Base-by-base conservation (phyloP, 768 basidiomycete genomes). In the Clathrus columnatus region DNA sequence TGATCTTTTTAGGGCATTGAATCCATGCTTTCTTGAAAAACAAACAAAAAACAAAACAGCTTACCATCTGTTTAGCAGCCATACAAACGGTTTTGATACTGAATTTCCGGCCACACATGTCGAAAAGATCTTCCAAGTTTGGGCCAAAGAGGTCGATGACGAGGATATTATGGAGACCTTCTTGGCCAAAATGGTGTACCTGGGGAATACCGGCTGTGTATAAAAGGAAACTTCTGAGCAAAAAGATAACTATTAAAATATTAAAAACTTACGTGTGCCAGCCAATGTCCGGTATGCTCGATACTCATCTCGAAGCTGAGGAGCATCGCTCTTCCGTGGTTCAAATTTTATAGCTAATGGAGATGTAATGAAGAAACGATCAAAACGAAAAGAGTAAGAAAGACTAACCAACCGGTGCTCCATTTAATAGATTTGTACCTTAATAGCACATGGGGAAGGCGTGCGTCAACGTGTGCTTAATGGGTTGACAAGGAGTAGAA, bases 31-130 rank as follows among this genome's bases (percentile, higher is more conserved):
- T n/a, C n/a, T n/a, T 59, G 18, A 61, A 60, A 24, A 4, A 36
- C 36, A 36, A 36, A 36, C 36, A n/a, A 14, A 11, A 36, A 36
- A 11, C 36, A 36, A 36, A 5, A n/a, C 2, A 5, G 69, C 83
- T 69, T 60, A 94, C 95, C 95, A 98, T 99, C 70, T 99, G 96
- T 71, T 89, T 97, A 17, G 96, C 96, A 50, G 91, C 88, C 95
- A 99, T 92, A 67, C 92, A 96, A 24, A 97, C 95, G 0, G 95
- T 98, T 80, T 99, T 99, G 69, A 95, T 84, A 51, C 82, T 82
- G 73, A 98, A 99, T 72, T 97, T 97, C 61, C 95, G 85, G n/a
- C 86, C 83, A 68, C 94, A 98, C 91, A 96, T 93, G 71, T 98
- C 95, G 67, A 99, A 98, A 29, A 99, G 78, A 67, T 99, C 95